phyloP scores from a whole-genome alignment of 176 grass and related monocot genomes.

The Eremochloa ophiuroides region DNA sequence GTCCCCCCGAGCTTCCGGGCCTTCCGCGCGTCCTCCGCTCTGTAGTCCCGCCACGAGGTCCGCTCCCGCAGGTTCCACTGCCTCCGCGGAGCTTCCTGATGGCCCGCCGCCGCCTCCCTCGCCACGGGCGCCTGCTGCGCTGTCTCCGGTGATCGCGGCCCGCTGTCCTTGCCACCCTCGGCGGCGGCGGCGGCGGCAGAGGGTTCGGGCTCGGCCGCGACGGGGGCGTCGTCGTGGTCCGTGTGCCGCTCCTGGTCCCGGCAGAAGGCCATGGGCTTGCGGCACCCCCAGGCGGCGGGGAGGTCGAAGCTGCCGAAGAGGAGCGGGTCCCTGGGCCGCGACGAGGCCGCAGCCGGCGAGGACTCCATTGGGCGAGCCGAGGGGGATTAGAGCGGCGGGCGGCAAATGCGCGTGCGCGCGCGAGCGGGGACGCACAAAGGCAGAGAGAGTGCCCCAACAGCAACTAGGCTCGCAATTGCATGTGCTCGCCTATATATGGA shows the following conservation, averaged over 20 bases:
- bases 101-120: background rate
- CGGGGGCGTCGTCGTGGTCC: background rate
- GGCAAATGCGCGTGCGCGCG: constrained; percentile 17
- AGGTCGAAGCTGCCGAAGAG: constrained; percentile 37
- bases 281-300: constrained; percentile 42
- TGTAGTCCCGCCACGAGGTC: constrained; percentile 26
- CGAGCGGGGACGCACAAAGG: background rate
- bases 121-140: background rate
- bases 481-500: constrained; percentile 34
- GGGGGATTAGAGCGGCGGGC: constrained; percentile 27
- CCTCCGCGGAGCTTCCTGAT: constrained; percentile 28
- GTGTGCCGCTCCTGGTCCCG: background rate
- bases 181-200: background rate
- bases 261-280: constrained; percentile 42
- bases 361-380: constrained; percentile 23
- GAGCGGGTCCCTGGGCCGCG: constrained; percentile 24
- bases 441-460: background rate
- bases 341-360: constrained; percentile 11
- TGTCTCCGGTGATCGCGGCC: background rate
- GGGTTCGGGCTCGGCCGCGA: background rate
- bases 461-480: constrained; percentile 36
- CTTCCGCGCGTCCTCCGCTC: constrained; percentile 24
- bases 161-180: background rate
- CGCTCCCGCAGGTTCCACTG: constrained; percentile 51
- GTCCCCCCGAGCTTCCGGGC: constrained; percentile 17